Percentiles rank a stretch among this genome's conserved stretches.
These are phyloP conservation scores for Cercospora beticola DNA, from an alignment of 2,329 filamentous ascomycete genomes.

Conservation along the genomic window DNA sequence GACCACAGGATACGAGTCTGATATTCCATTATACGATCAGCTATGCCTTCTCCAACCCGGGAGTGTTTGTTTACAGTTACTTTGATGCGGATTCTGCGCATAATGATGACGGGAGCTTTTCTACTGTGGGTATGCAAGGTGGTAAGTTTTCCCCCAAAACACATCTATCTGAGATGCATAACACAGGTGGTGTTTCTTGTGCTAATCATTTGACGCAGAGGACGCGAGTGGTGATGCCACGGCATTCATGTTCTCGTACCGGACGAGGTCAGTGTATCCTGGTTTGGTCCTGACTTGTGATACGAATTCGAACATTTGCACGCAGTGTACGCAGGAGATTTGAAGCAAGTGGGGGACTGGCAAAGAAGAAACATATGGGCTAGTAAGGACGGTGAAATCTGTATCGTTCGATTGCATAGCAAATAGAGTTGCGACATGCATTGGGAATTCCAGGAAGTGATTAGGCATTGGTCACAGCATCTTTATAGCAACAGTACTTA, in stretches of 20 bases:
- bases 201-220: neutral
- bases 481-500: neutral
- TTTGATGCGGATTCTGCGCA: conserved; percentile 28
- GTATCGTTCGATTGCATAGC: neutral
- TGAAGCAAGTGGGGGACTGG: neutral
- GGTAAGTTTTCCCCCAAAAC: conserved; percentile 26
- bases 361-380: neutral
- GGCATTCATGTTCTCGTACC: conserved; percentile 23
- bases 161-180: neutral
- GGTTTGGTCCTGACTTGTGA: conserved; percentile 32
- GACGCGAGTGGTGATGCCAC: conserved; percentile 9
- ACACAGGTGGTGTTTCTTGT: no score
- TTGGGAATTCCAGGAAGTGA: neutral
- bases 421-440: neutral
- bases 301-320: conserved; percentile 25
- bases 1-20: conserved; percentile 20
- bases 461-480: neutral
- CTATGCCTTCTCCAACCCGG: conserved; percentile 33
- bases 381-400: neutral
- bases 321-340: conserved; percentile 7
- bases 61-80: conserved; percentile 35
- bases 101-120: conserved; percentile 25
- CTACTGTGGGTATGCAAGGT: conserved; percentile 34
- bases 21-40: conserved; percentile 37
- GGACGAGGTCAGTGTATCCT: conserved; percentile 20